Conservation (phyloP, 345 rosid species). For the Gossypioides kirkii region DNA sequence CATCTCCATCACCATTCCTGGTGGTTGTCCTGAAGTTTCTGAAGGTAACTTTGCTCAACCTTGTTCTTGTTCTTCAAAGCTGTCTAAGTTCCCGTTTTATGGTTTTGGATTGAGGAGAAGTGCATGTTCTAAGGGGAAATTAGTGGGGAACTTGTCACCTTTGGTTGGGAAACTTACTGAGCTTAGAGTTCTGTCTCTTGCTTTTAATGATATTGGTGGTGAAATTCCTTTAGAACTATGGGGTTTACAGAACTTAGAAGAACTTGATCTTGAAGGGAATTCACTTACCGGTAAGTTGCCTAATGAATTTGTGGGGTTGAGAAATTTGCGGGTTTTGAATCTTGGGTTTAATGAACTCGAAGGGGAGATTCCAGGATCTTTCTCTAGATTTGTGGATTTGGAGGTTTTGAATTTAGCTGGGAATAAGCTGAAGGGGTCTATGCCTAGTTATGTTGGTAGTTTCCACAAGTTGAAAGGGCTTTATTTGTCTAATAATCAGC, state of each 20-base stretch:
- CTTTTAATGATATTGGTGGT: constrained; percentile 41
- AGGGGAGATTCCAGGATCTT: constrained; percentile 22
- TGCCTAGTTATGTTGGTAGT: constrained; percentile 25
- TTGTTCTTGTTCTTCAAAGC: constrained; percentile 10
- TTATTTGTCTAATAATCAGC: constrained; percentile 28
- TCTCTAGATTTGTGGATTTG: constrained; percentile 8
- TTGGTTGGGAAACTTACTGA: constrained; percentile 29
- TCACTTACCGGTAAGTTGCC: constrained; percentile 26
- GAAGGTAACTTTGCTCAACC: constrained; percentile 22
- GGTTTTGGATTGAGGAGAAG: constrained; percentile 24
- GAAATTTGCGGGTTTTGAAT: constrained; percentile 32
- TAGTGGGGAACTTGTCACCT: constrained; percentile 38
- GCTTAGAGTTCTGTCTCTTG: constrained; percentile 41
- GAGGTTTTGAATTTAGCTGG: constrained; percentile 33
- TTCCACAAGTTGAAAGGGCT: constrained; percentile 21
- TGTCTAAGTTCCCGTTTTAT: constrained; percentile 11
- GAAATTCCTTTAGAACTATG: constrained; percentile 38
- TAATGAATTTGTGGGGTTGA: constrained; percentile 19
- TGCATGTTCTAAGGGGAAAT: constrained; percentile 21
- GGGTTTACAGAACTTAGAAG: constrained; percentile 31
- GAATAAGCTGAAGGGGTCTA: constrained; percentile 23
- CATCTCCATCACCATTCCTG: constrained; percentile 31
- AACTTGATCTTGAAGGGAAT: constrained; percentile 49
- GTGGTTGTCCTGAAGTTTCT: constrained; percentile 19
- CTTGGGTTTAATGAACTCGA: constrained; percentile 30